Conservation (phyloP, 345 rosid species). For the Rhodomyrtus tomentosa region DNA sequence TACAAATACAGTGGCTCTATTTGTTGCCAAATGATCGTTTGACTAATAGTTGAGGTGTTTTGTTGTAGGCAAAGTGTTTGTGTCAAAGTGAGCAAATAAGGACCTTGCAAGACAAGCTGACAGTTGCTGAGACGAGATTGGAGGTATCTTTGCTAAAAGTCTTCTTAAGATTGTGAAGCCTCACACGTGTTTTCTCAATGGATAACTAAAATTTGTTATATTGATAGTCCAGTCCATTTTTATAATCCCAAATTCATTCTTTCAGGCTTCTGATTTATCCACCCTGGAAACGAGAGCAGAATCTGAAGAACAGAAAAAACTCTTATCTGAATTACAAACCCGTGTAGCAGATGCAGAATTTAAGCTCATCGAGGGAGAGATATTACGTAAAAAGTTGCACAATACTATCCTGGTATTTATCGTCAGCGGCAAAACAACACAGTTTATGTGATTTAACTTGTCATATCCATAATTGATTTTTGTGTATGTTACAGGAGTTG, state of each 20-base stretch:
- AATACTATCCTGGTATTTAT: conserved; percentile 80
- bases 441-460: not conserved
- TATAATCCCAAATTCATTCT: not conserved
- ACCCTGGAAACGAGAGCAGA: conserved; percentile 65
- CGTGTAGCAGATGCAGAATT: conserved; percentile 74
- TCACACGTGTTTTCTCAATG: not conserved
- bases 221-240: not conserved
- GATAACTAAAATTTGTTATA: not conserved
- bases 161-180: not conserved
- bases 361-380: conserved; percentile 91
- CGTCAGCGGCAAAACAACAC: not conserved
- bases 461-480: conserved; percentile 2
- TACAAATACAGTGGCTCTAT: not conserved
- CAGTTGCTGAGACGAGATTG: conserved; percentile 51
- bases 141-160: conserved; percentile 23
- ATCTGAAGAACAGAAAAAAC: conserved; percentile 61
- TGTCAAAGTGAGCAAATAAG: conserved; percentile 57
- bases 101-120: conserved; percentile 55
- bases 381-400: conserved; percentile 80
- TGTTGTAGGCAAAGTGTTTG: conserved; percentile 49
- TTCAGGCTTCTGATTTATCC: conserved; percentile 65
- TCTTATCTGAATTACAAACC: conserved; percentile 49
- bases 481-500: conserved; percentile 49
- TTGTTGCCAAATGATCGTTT: not conserved
- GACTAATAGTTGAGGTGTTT: not conserved